Evolutionary conservation across 148 eudicot genomes (phyloP).

Genomic region (Suaeda aralocaspica): DNA sequence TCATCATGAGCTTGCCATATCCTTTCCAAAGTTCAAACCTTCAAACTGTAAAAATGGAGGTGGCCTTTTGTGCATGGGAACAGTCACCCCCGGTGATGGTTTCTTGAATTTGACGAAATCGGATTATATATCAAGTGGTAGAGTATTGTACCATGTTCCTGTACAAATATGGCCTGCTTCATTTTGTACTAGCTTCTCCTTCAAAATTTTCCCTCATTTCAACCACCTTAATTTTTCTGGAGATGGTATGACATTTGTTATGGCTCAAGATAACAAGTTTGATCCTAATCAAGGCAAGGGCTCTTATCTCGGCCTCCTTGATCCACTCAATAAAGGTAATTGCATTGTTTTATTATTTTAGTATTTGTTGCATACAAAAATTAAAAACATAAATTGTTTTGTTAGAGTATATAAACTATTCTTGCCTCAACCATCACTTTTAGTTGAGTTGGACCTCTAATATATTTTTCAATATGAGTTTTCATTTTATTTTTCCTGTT

Average conservation of each 20-base stretch:
- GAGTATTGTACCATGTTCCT: conserved; percentile 40
- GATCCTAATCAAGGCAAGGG: conserved; percentile 52
- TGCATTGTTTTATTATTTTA: too few relatives aligned
- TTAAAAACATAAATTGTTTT: too few relatives aligned
- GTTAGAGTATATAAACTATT: too few relatives aligned
- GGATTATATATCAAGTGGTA: conserved; percentile 26
- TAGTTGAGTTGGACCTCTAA: conserved; percentile 20
- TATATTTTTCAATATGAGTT: too few relatives aligned
- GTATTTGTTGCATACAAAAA: too few relatives aligned
- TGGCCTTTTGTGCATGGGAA: conserved; percentile 50
- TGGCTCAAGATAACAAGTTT: conserved; percentile 47
- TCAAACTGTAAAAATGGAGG: conserved; percentile 33
- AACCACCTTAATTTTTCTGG: conserved; percentile 25
- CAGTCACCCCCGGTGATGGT: conserved; percentile 36
- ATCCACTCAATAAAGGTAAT: conserved; percentile 45
- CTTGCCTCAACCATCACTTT: too few relatives aligned
- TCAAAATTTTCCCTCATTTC: conserved; percentile 30
- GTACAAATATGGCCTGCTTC: conserved; percentile 56
- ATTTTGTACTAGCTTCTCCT: conserved; percentile 51
- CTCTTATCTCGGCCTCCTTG: conserved; percentile 50
- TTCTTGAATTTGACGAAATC: conserved; percentile 36
- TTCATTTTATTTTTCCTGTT: too few relatives aligned
- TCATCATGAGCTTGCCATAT: conserved; percentile 42
- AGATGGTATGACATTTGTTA: conserved; percentile 65
- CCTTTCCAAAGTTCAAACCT: conserved; percentile 42